Evolutionary conservation across 164 flowering plant genomes (phyloP).

Genomic region (Aristolochia contorta): DNA sequence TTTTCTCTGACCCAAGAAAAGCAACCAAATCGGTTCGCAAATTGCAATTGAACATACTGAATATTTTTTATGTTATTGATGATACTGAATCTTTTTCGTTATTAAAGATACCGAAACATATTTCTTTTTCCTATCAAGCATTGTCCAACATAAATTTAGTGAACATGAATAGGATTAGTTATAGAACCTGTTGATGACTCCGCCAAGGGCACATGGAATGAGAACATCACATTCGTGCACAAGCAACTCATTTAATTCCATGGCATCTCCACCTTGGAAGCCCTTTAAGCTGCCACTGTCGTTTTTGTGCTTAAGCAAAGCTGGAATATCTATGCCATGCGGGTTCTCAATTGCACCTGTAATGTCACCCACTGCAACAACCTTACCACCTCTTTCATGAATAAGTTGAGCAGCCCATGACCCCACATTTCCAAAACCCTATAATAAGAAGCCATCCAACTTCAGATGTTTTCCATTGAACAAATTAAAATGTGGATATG

Average conservation of each 20-base stretch:
- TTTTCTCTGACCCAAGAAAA: slow-evolving; percentile 39
- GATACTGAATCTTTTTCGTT: not conserved
- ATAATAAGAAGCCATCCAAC: not conserved
- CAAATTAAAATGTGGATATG: not conserved
- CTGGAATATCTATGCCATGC: slow-evolving; percentile 48
- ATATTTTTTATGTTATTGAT: not conserved
- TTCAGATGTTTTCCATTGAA: not conserved
- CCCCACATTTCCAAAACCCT: slow-evolving; percentile 87
- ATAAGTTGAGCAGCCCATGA: slow-evolving; percentile 71
- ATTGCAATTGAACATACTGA: not conserved
- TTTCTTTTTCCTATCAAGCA: too few species aligned
- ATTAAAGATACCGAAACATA: too few species aligned
- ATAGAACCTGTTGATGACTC: slow-evolving; percentile 61
- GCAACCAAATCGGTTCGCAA: not conserved
- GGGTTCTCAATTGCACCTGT: slow-evolving; percentile 55
- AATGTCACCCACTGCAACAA: slow-evolving; percentile 67
- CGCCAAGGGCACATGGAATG: slow-evolving; percentile 80
- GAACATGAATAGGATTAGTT: not conserved
- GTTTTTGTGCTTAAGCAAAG: slow-evolving; percentile 46
- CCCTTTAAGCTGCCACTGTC: slow-evolving; percentile 28
- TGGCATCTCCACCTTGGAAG: slow-evolving; percentile 50
- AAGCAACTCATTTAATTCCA: slow-evolving; percentile 53
- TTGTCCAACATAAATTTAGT: too few species aligned
- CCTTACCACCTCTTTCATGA: slow-evolving; percentile 65
- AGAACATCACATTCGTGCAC: slow-evolving; percentile 78